Evolutionary conservation across 2,329 filamentous ascomycete genomes (phyloP).

Genomic region (Arthrobotrys conoides): DNA sequence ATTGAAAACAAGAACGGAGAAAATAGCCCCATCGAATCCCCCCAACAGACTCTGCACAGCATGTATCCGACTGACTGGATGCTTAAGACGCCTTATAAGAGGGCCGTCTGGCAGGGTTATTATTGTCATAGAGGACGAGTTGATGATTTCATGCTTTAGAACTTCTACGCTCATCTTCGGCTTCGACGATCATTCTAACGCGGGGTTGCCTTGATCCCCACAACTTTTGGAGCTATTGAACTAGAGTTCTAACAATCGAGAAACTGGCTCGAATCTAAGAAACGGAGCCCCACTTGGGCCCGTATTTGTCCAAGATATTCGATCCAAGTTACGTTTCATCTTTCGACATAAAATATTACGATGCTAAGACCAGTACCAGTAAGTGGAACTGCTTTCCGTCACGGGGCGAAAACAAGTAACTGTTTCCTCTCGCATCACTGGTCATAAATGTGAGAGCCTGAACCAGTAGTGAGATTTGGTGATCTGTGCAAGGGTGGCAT

Average conservation of each 20-base stretch:
- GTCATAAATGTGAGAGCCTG: slow-evolving; percentile 38
- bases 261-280: slow-evolving; percentile 24
- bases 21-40: not conserved
- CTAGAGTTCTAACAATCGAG: slow-evolving; percentile 51
- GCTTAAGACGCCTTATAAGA: slow-evolving; percentile 46
- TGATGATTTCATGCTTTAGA: not conserved
- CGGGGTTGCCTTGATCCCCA: slow-evolving; percentile 44
- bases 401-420: slow-evolving; percentile 55
- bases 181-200: slow-evolving; percentile 20
- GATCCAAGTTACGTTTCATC: slow-evolving; percentile 47
- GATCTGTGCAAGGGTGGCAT: slow-evolving; percentile 36
- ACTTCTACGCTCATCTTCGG: slow-evolving; percentile 16
- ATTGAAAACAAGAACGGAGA: slow-evolving; percentile 6
- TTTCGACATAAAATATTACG: slow-evolving; percentile 18
- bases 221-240: not conserved
- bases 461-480: slow-evolving; percentile 6
- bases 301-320: slow-evolving; percentile 43
- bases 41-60: not conserved
- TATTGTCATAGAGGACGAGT: slow-evolving; percentile 24
- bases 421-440: slow-evolving; percentile 46
- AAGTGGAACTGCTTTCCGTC: slow-evolving; percentile 43
- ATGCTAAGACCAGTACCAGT: slow-evolving; percentile 16
- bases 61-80: slow-evolving; percentile 33
- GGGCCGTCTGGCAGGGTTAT: slow-evolving; percentile 8
- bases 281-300: slow-evolving; percentile 33